phyloP scores from a whole-genome alignment of 495 filamentous ascomycete species.

The Tuber indicum region DNA sequence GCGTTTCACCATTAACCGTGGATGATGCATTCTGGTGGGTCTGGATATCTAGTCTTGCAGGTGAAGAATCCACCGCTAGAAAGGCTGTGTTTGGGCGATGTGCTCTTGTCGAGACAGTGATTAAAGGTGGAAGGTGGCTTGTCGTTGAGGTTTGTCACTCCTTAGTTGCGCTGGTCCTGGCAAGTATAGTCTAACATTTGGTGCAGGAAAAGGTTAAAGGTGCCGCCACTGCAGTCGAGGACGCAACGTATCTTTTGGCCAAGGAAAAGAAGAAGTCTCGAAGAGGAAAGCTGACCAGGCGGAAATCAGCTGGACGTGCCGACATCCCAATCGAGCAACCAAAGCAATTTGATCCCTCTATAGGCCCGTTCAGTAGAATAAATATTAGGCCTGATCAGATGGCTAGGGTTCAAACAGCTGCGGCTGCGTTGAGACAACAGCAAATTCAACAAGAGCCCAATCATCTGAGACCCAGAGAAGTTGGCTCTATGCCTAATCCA shows the following conservation, averaged over 20 bases:
- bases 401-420: conserved; percentile 83
- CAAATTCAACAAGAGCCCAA: conserved; percentile 43
- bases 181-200: conserved; percentile 7
- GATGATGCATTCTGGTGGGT: conserved; percentile 99
- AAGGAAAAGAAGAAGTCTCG: conserved; percentile 66
- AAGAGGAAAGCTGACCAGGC: conserved; percentile 32
- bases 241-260: conserved; percentile 70
- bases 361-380: conserved; percentile 60
- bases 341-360: conserved; percentile 36
- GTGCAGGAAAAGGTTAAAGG: conserved; percentile 96
- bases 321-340: conserved; percentile 27
- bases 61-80: conserved; percentile 72
- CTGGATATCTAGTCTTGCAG: conserved; percentile 94
- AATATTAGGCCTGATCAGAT: conserved; percentile 90
- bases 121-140: conserved; percentile 77
- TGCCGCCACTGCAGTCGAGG: conserved; percentile 75
- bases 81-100: conserved; percentile 94
- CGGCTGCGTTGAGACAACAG: conserved; percentile 64
- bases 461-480: conserved; percentile 30
- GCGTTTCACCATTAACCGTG: conserved; percentile 74
- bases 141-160: conserved; percentile 47
- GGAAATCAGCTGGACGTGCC: conserved; percentile 34
- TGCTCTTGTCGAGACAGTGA: conserved; percentile 80
- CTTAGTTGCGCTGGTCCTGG: neutral
- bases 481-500: conserved; percentile 36